Conservation (phyloP, 805 yeast genomes). For the Metschnikowia baotianmanensis region DNA sequence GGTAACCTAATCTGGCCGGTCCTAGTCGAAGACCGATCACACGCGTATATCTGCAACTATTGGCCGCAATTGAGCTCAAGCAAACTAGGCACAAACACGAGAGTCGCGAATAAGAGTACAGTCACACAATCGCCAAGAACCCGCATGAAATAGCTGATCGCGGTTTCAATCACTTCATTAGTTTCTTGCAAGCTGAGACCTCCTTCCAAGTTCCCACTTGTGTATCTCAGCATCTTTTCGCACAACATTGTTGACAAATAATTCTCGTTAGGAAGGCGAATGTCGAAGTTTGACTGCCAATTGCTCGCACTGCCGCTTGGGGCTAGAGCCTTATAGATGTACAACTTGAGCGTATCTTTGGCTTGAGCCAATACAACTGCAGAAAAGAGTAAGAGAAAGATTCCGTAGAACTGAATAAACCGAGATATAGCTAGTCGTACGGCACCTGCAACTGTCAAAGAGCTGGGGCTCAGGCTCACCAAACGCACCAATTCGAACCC, state of each 20-base stretch:
- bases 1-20: too few species aligned
- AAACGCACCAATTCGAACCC: constrained; percentile 7
- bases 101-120: constrained; percentile 11
- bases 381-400: constrained; percentile 8
- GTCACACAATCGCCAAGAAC: constrained; percentile 10
- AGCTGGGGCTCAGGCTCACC: neutral
- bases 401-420: constrained; percentile 14
- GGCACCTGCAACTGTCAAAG: constrained; percentile 1
- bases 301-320: constrained; percentile 4
- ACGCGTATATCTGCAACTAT: neutral
- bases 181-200: neutral
- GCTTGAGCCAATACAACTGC: constrained; percentile 7
- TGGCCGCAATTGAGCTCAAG: constrained; percentile 2
- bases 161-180: constrained; percentile 1
- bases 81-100: constrained; percentile 15
- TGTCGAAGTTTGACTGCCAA: constrained; percentile 5
- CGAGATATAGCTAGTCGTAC: constrained; percentile 7
- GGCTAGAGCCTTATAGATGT: constrained; percentile 12
- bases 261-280: constrained; percentile 10
- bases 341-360: constrained; percentile 13
- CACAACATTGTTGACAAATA: constrained; percentile 8
- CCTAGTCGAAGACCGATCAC: neutral
- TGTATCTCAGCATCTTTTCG: constrained; percentile 13
- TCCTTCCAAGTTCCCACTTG: constrained; percentile 5
- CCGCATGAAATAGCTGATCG: constrained; percentile 2